Base-by-base conservation (phyloP, 768 basidiomycete species). In the Suillus luteus region DNA sequence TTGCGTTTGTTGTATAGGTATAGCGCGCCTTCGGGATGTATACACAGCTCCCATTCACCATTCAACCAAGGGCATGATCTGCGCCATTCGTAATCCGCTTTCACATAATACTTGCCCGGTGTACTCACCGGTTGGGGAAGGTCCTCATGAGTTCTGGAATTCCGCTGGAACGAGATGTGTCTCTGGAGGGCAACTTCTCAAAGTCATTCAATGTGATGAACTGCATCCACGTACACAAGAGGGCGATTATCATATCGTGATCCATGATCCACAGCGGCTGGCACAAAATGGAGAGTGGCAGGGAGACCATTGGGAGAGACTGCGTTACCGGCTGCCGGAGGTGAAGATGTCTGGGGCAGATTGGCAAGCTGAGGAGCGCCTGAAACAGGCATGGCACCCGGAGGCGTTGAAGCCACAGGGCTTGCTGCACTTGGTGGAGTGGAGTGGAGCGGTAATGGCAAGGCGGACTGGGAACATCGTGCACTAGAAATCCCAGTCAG, bases 11-110 rank as follows among this genome's bases (percentile, higher is more conserved):
- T 75, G 67, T 76, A 79, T 63, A 84, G 86, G 68, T 87, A 88
- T 19, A 80, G 74, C 12, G 78, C 79, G 4, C 86, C 86, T 73
- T 88, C 86, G 0, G 86, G 85, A 68, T 87, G 86, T 58, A 31
- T 27, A 31, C 40, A 58, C 11, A 1, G 14, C 17, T 41, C 1
- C 57, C 57, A 58, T 9, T 10, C 24, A 31, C 24, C 35, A 19
- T 11, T 41, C 57, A 58, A 41, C 57, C 57, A 58, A 24, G 24
- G 38, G 7, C 57, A 58, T 41, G 57, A 58, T 41, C 57, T 58
- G 24, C 17, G 41, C 5, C 1, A 17, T 27, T 27, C 15, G 22
- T 40, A 17, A 27, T 27, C 14, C 10, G 17, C 24, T 27, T 58
- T 19, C 2, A 17, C 17, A 41, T 27, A 7, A 27, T 58, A 1